Evolutionary conservation across 495 filamentous ascomycete species (phyloP).

Genomic region (Penicillium argentinense): DNA sequence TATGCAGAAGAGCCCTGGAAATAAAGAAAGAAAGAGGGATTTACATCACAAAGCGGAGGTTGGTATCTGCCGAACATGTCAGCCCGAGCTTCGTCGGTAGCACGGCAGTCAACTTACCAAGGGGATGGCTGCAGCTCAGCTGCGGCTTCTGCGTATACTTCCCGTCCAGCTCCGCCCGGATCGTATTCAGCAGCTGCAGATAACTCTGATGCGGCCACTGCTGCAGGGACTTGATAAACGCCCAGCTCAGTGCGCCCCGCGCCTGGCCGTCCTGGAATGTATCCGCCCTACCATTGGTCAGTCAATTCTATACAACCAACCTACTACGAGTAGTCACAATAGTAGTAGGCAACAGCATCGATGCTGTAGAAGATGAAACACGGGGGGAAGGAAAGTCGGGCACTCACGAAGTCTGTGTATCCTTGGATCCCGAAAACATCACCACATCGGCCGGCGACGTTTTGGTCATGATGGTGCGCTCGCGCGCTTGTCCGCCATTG

Average conservation of each 20-base stretch:
- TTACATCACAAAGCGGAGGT: slow-evolving; percentile 47
- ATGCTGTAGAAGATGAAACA: too few relatives aligned
- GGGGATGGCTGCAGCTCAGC: slow-evolving; percentile 92
- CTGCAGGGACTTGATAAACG: slow-evolving; percentile 88
- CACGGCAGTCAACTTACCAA: slow-evolving; percentile 60
- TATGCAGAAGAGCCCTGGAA: background rate
- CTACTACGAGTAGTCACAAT: background rate
- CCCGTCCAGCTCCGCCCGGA: slow-evolving; percentile 84
- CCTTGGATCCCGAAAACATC: slow-evolving; percentile 97
- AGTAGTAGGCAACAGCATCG: background rate
- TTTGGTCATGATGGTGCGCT: slow-evolving; percentile 79
- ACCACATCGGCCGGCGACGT: slow-evolving; percentile 94
- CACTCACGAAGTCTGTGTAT: slow-evolving; percentile 74
- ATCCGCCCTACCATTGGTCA: slow-evolving; percentile 32
- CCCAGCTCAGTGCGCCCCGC: slow-evolving; percentile 95
- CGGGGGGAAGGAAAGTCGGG: too few relatives aligned
- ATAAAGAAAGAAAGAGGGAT: background rate
- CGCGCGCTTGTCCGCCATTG: slow-evolving; percentile 72
- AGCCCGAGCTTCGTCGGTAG: slow-evolving; percentile 11
- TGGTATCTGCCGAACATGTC: slow-evolving; percentile 33
- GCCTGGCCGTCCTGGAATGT: slow-evolving; percentile 68
- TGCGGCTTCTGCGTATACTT: slow-evolving; percentile 98
- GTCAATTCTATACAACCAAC: background rate
- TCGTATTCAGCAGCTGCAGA: slow-evolving; percentile 88
- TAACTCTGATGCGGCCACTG: slow-evolving; percentile 97